Evolutionary conservation across 1,284 basidiomycete genomes (phyloP), one percentile per base, ranked within the genome.

Genomic region (Tilletia walkeri): DNA sequence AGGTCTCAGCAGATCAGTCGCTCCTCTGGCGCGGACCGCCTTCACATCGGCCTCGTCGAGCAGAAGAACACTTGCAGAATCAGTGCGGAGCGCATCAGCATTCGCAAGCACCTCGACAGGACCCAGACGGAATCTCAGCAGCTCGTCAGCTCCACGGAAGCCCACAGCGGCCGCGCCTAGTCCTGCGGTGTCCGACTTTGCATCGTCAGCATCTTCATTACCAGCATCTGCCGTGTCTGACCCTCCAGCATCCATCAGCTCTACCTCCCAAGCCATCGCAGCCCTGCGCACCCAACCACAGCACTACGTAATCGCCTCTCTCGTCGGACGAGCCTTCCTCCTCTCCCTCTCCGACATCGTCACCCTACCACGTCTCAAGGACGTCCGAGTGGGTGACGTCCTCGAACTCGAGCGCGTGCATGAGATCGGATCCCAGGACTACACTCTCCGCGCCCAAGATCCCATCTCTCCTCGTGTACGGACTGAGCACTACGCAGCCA

Each of bases 401-500:
- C 88, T 99, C 69, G 85, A 88, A 5, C 88, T 99, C 70, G 91
- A 92, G 75, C 88, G 93, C 75, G 91, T 99, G 72, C 90, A 95
- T 83, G 95, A 99, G 85, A 88, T 98, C 68, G 95, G 95, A 72
- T 94, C 93, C 65, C 89, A 94, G 76, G 94, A 97, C 83, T 98
- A 91, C 85, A 95, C 94, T n/a, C 87, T 91, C 69, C 92, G 92
- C 70, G 91, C 83, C 1, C 74, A 81, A 30, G 80, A 82, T 54
- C 72, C 76, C 1, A 69, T 76, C 24, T 39, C 53, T 6, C 71
- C 73, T 14, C 70, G 74, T 14, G 45, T 66, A n/a, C 69, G 73
- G 18, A 67, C 49, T 45, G 50, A 48, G 20, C 39, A 48, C 12
- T 18, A 53, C 34, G 48, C 50, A 2, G 36, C 54, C 6, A 56